These are phyloP conservation scores for Arthroderma uncinatum DNA, from an alignment of 2,329 filamentous ascomycete genomes.

Conservation along the genomic window DNA sequence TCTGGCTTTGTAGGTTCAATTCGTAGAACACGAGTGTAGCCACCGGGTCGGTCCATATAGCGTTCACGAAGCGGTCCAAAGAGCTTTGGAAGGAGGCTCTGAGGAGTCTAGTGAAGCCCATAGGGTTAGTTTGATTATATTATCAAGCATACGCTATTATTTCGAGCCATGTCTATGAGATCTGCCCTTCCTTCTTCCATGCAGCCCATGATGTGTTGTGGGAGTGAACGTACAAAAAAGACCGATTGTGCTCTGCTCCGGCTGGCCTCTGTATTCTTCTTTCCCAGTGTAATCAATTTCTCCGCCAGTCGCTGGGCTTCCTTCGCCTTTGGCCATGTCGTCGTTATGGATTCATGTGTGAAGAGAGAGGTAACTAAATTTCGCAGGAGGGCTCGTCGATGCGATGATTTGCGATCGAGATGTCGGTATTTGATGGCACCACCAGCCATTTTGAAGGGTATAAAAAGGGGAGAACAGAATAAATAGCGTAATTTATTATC, in stretches of 20 bases:
- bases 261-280: constrained; percentile 79
- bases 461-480: not conserved
- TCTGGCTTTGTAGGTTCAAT: constrained; percentile 82
- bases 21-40: constrained; percentile 88
- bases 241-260: constrained; percentile 64
- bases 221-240: constrained; percentile 59
- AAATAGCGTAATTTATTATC: too few relatives aligned
- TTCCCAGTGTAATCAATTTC: constrained; percentile 85
- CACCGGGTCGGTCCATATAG: constrained; percentile 68
- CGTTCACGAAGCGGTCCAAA: constrained; percentile 72
- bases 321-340: constrained; percentile 93
- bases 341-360: constrained; percentile 83
- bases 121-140: not conserved
- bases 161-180: too few relatives aligned
- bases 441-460: constrained; percentile 57
- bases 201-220: too few relatives aligned
- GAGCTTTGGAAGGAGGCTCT: constrained; percentile 60
- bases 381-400: constrained; percentile 82
- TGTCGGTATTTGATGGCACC: constrained; percentile 80
- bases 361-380: constrained; percentile 94
- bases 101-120: constrained; percentile 27
- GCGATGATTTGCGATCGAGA: constrained; percentile 71
- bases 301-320: constrained; percentile 90
- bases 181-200: too few relatives aligned
- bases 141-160: too few relatives aligned